These are phyloP conservation scores for Auricularia cornea DNA, from an alignment of 768 basidiomycete species.

Conservation along the genomic window DNA sequence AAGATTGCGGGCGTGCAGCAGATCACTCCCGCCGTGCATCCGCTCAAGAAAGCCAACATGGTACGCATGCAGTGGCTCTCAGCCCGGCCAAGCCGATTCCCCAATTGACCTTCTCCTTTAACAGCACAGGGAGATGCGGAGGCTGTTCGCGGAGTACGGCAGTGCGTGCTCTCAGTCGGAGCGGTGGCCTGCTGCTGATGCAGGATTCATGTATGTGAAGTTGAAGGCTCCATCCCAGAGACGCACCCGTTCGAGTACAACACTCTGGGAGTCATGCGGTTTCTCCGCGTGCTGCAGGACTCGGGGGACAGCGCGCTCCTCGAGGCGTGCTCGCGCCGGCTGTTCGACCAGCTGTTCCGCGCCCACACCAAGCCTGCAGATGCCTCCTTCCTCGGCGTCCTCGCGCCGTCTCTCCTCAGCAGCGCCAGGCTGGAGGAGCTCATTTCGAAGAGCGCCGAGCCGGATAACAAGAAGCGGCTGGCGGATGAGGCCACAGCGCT, in stretches of 20 bases:
- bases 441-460: not conserved
- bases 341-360: constrained; percentile 5
- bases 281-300: constrained; percentile 2
- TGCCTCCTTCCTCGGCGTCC: not conserved
- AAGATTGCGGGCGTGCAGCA: not conserved
- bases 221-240: not conserved
- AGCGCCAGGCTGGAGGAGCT: not conserved
- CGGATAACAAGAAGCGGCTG: not conserved
- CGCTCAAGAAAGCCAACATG: not conserved
- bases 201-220: not conserved
- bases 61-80: not conserved
- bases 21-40: not conserved
- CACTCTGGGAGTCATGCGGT: constrained; percentile 1
- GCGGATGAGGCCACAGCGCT: not conserved
- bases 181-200: no score
- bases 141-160: not conserved
- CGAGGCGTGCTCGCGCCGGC: not conserved
- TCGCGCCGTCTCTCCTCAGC: not conserved
- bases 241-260: not conserved
- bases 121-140: not conserved
- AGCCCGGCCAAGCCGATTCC: not conserved
- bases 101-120: not conserved
- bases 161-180: not conserved
- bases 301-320: not conserved
- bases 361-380: not conserved